Percentiles rank a stretch among this genome's conserved stretches.
phyloP scores from a whole-genome alignment of 805 yeast genomes.

The Yarrowia divulgata region DNA sequence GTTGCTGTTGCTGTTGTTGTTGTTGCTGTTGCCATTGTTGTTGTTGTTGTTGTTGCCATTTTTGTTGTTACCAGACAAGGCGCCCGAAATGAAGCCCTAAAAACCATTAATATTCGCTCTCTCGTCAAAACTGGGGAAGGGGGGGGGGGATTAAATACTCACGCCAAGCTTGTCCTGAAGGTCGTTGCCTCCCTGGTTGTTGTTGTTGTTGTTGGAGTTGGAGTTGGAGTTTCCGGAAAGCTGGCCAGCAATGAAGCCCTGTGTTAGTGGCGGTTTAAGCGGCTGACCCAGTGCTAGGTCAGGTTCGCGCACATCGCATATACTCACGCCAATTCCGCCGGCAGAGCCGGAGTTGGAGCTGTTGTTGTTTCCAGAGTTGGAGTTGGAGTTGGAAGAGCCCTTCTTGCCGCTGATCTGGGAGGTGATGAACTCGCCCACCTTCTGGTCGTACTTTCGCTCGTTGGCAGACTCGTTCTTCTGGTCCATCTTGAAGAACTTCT shows the following conservation, averaged over 20 bases:
- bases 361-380: conserved; percentile 19
- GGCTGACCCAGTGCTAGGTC: too few species aligned
- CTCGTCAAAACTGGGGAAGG: not conserved
- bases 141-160: conserved; percentile 17
- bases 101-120: conserved; percentile 22
- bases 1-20: conserved; percentile 17
- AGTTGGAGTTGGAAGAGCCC: conserved; percentile 22
- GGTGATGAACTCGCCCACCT: conserved; percentile 37
- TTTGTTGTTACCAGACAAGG: conserved; percentile 24
- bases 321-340: conserved; percentile 28
- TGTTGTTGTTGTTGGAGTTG: not conserved
- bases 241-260: conserved; percentile 24
- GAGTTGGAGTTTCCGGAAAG: conserved; percentile 20
- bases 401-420: conserved; percentile 11
- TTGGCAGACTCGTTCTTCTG: conserved; percentile 24
- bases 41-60: conserved; percentile 9
- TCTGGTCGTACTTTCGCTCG: conserved; percentile 35
- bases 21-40: conserved; percentile 1
- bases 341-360: conserved; percentile 12
- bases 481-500: conserved; percentile 35
- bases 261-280: conserved; percentile 4
- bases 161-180: conserved; percentile 37
- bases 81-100: conserved; percentile 36
- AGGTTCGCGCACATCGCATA: not conserved
- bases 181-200: conserved; percentile 15